These are phyloP conservation scores for Candida ipomoeae DNA, from an alignment of 805 yeast species.

Conservation along the genomic window DNA sequence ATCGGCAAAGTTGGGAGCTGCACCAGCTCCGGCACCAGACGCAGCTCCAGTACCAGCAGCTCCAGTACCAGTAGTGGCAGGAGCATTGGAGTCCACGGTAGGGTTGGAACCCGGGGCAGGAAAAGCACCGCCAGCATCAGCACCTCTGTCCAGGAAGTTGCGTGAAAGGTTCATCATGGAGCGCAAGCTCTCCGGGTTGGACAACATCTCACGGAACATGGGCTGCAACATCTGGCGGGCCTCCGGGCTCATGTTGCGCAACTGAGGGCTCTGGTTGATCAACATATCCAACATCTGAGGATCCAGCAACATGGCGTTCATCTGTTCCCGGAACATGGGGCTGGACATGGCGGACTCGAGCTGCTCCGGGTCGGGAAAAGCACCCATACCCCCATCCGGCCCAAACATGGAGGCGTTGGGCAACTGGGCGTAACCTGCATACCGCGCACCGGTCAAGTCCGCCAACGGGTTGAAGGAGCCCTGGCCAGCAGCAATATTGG, in stretches of 20 bases:
- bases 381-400: conserved; percentile 87
- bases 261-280: conserved; percentile 78
- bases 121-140: conserved; percentile 22
- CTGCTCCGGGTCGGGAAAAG: conserved; percentile 70
- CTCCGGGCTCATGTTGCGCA: conserved; percentile 84
- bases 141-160: conserved; percentile 35
- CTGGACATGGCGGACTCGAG: conserved; percentile 69
- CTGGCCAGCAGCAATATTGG: conserved; percentile 80
- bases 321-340: conserved; percentile 76
- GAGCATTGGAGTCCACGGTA: conserved; percentile 21
- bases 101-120: conserved; percentile 41
- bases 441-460: conserved; percentile 90
- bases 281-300: conserved; percentile 84
- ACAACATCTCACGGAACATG: conserved; percentile 60
- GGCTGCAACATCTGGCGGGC: conserved; percentile 85
- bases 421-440: conserved; percentile 86
- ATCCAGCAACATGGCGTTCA: conserved; percentile 77
- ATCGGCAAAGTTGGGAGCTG: conserved; percentile 35
- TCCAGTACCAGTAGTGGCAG: conserved; percentile 4
- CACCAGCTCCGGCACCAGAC: neutral
- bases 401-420: conserved; percentile 90
- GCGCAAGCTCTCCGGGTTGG: conserved; percentile 84
- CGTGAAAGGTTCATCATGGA: conserved; percentile 75
- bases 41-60: neutral
- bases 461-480: conserved; percentile 88